Conservation (phyloP, 495 filamentous ascomycete species). For the Podospora pseudopauciseta region DNA sequence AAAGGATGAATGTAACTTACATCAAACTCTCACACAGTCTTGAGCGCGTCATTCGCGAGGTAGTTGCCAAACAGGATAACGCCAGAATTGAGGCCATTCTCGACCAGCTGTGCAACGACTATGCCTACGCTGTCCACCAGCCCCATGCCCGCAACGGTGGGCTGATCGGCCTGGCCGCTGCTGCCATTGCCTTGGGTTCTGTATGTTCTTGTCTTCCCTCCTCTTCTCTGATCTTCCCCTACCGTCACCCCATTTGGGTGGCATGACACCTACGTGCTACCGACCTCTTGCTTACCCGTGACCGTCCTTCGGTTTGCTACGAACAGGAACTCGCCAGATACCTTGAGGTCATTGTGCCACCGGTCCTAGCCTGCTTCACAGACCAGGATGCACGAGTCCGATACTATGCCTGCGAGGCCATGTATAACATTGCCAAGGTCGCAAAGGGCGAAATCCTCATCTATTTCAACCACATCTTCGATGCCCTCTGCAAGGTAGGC, state of each 20-base stretch:
- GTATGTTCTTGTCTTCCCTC: constrained; percentile 51
- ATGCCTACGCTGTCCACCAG: constrained; percentile 95
- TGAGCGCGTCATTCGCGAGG: constrained; percentile 86
- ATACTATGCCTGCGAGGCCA: constrained; percentile 99
- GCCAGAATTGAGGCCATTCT: constrained; percentile 79
- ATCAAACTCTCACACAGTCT: constrained; percentile 36
- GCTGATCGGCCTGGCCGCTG: constrained; percentile 91
- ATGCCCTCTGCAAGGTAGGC: constrained; percentile 86
- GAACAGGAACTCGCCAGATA: constrained; percentile 80
- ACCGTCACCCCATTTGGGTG: not conserved
- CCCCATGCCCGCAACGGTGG: constrained; percentile 96
- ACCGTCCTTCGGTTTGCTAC: not conserved
- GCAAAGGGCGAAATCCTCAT: constrained; percentile 94
- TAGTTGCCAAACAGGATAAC: constrained; percentile 66
- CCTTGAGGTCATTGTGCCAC: constrained; percentile 88
- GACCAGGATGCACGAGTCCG: constrained; percentile 97
- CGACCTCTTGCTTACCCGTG: constrained; percentile 11
- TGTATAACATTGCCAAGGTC: constrained; percentile 99
- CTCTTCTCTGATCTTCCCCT: not conserved
- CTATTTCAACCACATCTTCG: constrained; percentile 98
- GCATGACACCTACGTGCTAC: not conserved
- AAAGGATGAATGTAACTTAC: not conserved
- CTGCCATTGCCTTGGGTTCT: constrained; percentile 89
- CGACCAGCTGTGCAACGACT: constrained; percentile 94
- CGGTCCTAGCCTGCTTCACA: constrained; percentile 96